These are phyloP conservation scores for Pseudoscleropodium purum DNA, from an alignment of 225 moss, liverwort and hornwort genomes.

Conservation along the genomic window DNA sequence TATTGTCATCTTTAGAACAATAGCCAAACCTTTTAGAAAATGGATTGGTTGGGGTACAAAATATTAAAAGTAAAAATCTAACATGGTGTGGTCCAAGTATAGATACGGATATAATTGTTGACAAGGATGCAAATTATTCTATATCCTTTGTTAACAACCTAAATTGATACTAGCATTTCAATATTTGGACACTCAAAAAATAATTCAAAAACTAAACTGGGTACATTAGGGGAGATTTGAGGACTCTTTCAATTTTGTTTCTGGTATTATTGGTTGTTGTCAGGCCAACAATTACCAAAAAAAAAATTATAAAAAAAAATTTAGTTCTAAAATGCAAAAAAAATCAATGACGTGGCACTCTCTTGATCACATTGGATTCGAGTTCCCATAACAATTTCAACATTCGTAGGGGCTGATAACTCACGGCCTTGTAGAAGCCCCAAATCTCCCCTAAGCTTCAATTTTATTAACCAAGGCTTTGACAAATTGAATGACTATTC, in stretches of 20 bases:
- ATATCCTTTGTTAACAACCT: background rate
- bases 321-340: too few species aligned
- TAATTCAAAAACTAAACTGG: background rate
- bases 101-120: accelerated
- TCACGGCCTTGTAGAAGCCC: too few species aligned
- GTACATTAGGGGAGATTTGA: too few species aligned
- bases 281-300: too few species aligned
- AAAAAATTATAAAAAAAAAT: too few species aligned
- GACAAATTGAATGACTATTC: background rate
- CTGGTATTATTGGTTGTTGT: too few species aligned
- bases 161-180: accelerated
- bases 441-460: too few species aligned
- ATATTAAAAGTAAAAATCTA: background rate
- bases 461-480: background rate
- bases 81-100: accelerated
- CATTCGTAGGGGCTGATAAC: too few species aligned
- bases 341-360: too few species aligned
- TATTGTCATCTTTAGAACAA: background rate
- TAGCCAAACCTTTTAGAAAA: background rate
- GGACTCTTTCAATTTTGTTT: too few species aligned
- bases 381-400: too few species aligned
- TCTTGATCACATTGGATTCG: too few species aligned
- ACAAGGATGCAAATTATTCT: background rate
- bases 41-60: accelerated
- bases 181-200: background rate